Conservation (phyloP, 768 basidiomycete genomes). For the Rhodotorula graminis region DNA sequence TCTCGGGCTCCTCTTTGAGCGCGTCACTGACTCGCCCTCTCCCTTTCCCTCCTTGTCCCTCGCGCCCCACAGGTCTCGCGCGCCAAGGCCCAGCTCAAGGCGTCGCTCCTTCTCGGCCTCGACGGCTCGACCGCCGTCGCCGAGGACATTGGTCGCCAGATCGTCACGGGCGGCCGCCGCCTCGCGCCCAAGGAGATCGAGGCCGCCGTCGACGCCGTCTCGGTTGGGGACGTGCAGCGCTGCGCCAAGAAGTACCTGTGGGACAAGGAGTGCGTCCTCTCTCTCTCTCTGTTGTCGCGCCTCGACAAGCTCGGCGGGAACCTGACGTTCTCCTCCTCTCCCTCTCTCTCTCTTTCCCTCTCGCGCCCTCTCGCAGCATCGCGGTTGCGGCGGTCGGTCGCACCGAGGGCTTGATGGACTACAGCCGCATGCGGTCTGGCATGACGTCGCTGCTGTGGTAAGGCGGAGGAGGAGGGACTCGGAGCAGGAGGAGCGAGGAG, state of each 20-base stretch:
- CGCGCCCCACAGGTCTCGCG: constrained; percentile 62
- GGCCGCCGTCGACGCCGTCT: constrained; percentile 64
- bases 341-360: background rate
- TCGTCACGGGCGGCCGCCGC: constrained; percentile 86
- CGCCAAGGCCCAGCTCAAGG: constrained; percentile 97
- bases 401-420: constrained; percentile 87
- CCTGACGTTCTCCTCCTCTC: too few relatives aligned
- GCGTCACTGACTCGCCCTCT: constrained; percentile 31
- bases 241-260: constrained; percentile 73
- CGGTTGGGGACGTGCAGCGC: constrained; percentile 53
- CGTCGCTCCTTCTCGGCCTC: constrained; percentile 76
- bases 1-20: too few relatives aligned
- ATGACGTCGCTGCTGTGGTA: too few relatives aligned
- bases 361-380: constrained; percentile 12
- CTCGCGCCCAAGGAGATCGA: constrained; percentile 91
- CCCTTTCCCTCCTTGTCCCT: constrained; percentile 57
- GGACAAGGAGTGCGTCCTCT: background rate
- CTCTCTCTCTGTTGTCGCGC: background rate
- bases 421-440: constrained; percentile 52
- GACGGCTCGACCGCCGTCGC: constrained; percentile 96
- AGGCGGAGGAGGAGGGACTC: background rate
- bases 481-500: background rate
- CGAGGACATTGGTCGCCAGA: constrained; percentile 96
- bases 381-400: constrained; percentile 71
- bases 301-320: too few relatives aligned